Evolutionary conservation across 331 rosid species (phyloP).

Genomic region (Cydonia oblonga): DNA sequence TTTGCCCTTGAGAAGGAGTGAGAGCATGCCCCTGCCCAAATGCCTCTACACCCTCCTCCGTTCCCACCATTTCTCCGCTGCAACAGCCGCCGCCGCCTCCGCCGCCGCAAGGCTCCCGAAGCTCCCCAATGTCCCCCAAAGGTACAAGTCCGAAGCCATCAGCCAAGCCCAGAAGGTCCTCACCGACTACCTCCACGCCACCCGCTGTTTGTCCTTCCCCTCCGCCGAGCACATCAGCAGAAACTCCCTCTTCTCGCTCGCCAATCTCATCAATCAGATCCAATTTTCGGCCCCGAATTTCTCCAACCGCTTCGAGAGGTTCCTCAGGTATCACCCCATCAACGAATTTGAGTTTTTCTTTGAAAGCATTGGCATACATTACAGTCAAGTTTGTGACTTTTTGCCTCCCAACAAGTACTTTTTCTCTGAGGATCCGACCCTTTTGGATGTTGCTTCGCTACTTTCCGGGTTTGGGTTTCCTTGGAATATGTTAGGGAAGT

Average conservation of each 20-base stretch:
- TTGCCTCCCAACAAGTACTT: slow-evolving; percentile 54
- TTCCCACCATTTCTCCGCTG: slow-evolving; percentile 33
- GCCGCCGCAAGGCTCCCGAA: slow-evolving; percentile 16
- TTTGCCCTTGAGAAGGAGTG: too few relatives aligned
- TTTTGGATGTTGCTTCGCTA: slow-evolving; percentile 39
- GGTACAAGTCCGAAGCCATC: slow-evolving; percentile 29
- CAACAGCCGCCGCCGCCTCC: slow-evolving; percentile 1
- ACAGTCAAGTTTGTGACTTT: slow-evolving; percentile 15
- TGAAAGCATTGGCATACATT: slow-evolving; percentile 65
- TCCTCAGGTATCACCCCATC: slow-evolving; percentile 71
- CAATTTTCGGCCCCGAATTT: slow-evolving; percentile 27
- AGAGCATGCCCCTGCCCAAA: slow-evolving; percentile 10
- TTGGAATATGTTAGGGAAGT: slow-evolving; percentile 55
- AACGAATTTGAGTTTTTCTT: slow-evolving; percentile 82
- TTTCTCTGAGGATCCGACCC: slow-evolving; percentile 41
- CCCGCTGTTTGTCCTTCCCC: slow-evolving; percentile 47
- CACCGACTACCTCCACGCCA: slow-evolving; percentile 58
- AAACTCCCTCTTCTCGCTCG: slow-evolving; percentile 34
- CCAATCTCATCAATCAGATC: slow-evolving; percentile 33
- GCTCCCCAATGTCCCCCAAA: slow-evolving; percentile 21
- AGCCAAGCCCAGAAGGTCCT: slow-evolving; percentile 45
- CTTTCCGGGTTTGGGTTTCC: slow-evolving; percentile 71
- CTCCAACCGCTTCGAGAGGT: slow-evolving; percentile 25
- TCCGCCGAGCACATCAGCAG: slow-evolving; percentile 52
- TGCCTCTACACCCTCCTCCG: slow-evolving; percentile 8